Evolutionary conservation across 2,329 filamentous ascomycete species (phyloP).

Genomic region (Pyrenochaeta sp.): DNA sequence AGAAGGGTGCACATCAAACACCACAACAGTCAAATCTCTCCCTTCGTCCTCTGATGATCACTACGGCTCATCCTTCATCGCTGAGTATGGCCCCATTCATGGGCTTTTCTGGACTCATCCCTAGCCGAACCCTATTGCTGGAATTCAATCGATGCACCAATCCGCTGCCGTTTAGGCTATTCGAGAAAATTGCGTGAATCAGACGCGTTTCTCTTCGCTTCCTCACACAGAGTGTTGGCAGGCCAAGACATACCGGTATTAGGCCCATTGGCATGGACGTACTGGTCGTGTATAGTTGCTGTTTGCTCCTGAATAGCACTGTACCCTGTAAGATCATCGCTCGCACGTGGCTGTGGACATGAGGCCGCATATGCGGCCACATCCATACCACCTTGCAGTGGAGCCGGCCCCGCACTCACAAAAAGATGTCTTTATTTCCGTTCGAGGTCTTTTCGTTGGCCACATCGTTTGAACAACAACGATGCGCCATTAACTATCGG

Average conservation of each 20-base stretch:
- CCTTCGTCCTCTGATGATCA: background rate
- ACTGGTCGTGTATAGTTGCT: background rate
- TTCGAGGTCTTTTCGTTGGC: background rate
- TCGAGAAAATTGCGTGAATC: background rate
- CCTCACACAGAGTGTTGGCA: background rate
- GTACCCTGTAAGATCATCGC: background rate
- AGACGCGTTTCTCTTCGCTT: background rate
- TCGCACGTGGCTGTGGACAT: background rate
- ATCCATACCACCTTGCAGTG: background rate
- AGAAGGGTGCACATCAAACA: slow-evolving; percentile 4
- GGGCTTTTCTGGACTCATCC: background rate
- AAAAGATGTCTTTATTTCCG: background rate
- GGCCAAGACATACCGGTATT: background rate
- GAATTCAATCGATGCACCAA: background rate
- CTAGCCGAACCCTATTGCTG: background rate
- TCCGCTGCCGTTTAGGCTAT: background rate
- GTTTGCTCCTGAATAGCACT: background rate
- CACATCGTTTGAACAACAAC: background rate
- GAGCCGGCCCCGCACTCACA: background rate
- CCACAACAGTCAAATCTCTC: background rate
- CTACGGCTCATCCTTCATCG: background rate
- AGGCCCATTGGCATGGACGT: background rate
- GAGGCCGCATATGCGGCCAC: background rate
- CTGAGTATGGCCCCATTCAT: background rate
- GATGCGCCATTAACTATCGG: too few relatives aligned